phyloP scores from a whole-genome alignment of 1,139 yeast genomes.

The Candida sojae region DNA sequence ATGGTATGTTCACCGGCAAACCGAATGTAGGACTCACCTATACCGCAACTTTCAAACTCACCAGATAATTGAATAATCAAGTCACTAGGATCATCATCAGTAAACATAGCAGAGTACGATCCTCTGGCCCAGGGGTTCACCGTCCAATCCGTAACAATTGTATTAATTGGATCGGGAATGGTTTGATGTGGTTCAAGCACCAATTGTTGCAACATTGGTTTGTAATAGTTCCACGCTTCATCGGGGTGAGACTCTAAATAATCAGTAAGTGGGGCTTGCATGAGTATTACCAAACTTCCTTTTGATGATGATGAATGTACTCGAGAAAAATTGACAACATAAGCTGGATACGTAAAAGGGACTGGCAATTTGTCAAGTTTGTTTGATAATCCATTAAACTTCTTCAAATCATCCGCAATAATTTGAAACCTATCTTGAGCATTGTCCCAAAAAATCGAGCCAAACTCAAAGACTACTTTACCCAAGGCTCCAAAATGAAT shows the following conservation, averaged over 20 bases:
- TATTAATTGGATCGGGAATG: conserved; percentile 50
- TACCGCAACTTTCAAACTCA: conserved; percentile 51
- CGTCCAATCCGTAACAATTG: conserved; percentile 69
- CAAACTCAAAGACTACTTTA: conserved; percentile 75
- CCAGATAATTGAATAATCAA: conserved; percentile 55
- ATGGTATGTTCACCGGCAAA: conserved; percentile 89
- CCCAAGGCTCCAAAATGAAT: conserved; percentile 76
- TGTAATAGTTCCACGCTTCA: conserved; percentile 41
- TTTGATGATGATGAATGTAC: conserved; percentile 17
- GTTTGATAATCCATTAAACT: conserved; percentile 14
- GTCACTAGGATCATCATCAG: conserved; percentile 69
- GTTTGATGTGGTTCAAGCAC: conserved; percentile 12
- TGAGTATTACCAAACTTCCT: conserved; percentile 55
- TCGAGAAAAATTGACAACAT: conserved; percentile 32
- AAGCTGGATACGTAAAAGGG: conserved; percentile 33
- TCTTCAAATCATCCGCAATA: conserved; percentile 27
- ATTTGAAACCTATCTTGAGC: conserved; percentile 54
- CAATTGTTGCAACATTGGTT: conserved; percentile 35
- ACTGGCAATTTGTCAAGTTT: conserved; percentile 20
- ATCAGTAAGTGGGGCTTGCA: conserved; percentile 71
- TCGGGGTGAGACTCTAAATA: conserved; percentile 38
- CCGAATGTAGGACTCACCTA: conserved; percentile 46
- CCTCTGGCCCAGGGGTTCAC: conserved; percentile 68
- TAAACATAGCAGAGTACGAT: conserved; percentile 68
- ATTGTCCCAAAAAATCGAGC: conserved; percentile 63